A percentile compares a stretch with the other conserved stretches of the same genome.
phyloP scores from a whole-genome alignment of 2,329 filamentous ascomycete genomes.

The Monilinia aucupariae region DNA sequence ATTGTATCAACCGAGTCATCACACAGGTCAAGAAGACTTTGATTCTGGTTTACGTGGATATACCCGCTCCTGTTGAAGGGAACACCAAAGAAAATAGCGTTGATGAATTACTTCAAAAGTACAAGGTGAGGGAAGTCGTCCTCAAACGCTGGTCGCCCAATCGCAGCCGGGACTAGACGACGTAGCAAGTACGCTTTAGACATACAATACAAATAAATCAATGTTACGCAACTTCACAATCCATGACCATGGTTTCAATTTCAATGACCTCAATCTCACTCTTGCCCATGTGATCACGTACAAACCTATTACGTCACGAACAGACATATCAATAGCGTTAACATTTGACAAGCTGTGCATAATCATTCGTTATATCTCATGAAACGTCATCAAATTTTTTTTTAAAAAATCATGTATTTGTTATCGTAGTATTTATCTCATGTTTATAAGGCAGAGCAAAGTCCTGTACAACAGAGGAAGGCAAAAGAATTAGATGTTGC shows the following conservation, averaged over 20 bases:
- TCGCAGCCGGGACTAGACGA: slow-evolving; percentile 38
- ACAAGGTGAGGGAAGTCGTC: slow-evolving; percentile 74
- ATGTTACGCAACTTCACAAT: background rate
- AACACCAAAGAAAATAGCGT: slow-evolving; percentile 50
- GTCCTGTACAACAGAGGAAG: too few relatives aligned
- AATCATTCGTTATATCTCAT: too few relatives aligned
- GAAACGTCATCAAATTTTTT: too few relatives aligned
- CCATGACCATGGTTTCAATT: background rate
- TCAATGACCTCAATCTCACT: background rate
- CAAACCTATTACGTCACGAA: background rate
- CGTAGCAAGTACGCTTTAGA: background rate
- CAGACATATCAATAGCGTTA: background rate
- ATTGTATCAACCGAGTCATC: slow-evolving; percentile 84
- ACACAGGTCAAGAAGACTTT: slow-evolving; percentile 86
- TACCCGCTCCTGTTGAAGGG: slow-evolving; percentile 61
- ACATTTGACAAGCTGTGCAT: too few relatives aligned
- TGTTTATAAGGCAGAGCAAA: too few relatives aligned
- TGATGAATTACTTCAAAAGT: slow-evolving; percentile 57
- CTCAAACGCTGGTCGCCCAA: slow-evolving; percentile 82
- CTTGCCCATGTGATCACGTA: background rate
- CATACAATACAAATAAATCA: background rate
- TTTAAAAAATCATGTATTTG: too few relatives aligned
- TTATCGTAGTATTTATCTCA: too few relatives aligned
- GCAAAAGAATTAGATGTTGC: too few relatives aligned
- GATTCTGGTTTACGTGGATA: slow-evolving; percentile 83